Evolutionary conservation across 169 alveolate genomes (phyloP), one percentile per base, ranked within the genome.

Genomic region (Ophryocystis elektroscirrha): DNA sequence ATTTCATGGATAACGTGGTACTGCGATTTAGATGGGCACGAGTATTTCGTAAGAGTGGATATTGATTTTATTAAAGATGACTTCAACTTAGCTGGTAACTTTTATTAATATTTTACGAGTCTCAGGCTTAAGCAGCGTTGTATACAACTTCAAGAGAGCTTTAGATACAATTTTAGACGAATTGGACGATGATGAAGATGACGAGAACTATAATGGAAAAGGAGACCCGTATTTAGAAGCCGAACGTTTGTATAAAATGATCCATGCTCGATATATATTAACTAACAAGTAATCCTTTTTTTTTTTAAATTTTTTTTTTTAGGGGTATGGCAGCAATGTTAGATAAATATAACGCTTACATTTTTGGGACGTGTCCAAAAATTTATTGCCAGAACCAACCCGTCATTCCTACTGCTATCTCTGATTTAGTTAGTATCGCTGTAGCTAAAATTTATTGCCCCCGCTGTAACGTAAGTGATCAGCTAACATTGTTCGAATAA

Each of bases 1-100:
- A 72, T 72, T 37, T 81, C 94, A 2, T 88, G 97, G 97, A 84
- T 88, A 22, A 85, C 80, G 44, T 88, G 96, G 96, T 86, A 79
- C 63, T 85, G 96, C 45, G 75, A 74, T 35, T 63, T 86, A 36
- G 84, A 85, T 55, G 93, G 93, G 18, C 83, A 87, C 59, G 85
- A 83, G 49, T 85, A 69, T 59, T 78, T 85, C 22, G 80, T 74
- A 5, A 91, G 83, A 58, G 88, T 88, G 9, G 97, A 88, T 61
- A 88, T 82, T 26, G 91, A 81, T n/a, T 87, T 71, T 59, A 18
- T 54, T 44, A 66, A 79, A 53, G 95, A 87, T 46, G 87, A 82
- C 49, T 82, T 83, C 61, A 87, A 87, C 67, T 65, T 83, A 42
- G 81, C 74, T 7, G 96, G 80, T 1, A 28, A 63, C 15, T 79